Conservation (phyloP, 2,329 filamentous ascomycete genomes). For the Delphinella strobiligena region DNA sequence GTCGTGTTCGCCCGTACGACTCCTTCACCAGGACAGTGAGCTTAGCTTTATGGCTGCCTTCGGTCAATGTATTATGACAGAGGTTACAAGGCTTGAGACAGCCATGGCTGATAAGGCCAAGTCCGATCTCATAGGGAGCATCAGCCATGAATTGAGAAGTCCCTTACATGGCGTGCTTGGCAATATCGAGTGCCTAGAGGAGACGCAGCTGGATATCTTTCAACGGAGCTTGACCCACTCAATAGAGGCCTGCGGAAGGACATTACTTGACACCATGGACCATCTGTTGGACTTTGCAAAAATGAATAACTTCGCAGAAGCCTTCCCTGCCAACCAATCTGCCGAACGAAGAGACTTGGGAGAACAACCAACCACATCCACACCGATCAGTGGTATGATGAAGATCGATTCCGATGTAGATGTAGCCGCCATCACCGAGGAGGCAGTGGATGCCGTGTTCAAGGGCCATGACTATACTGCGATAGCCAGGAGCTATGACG, state of each 20-base stretch:
- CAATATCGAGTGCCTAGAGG: constrained; percentile 37
- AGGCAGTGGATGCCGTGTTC: constrained; percentile 40
- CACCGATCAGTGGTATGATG: too few relatives aligned
- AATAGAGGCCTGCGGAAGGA: constrained; percentile 38
- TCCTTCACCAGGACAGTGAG: constrained; percentile 28
- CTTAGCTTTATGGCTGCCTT: constrained; percentile 32
- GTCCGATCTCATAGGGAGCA: constrained; percentile 39
- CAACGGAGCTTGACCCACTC: constrained; percentile 34
- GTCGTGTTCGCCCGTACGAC: constrained; percentile 31
- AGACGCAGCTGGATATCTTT: constrained; percentile 28
- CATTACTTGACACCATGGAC: constrained; percentile 38
- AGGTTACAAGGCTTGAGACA: constrained; percentile 28
- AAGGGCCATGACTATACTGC: too few relatives aligned
- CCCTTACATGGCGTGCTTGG: constrained; percentile 37
- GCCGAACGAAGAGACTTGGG: constrained; percentile 4
- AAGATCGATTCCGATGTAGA: constrained; percentile 22
- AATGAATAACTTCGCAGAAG: constrained; percentile 26
- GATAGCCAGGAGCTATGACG: too few relatives aligned
- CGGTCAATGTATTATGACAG: constrained; percentile 29
- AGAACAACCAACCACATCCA: constrained; percentile 5
- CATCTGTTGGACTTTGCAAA: constrained; percentile 34
- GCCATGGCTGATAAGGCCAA: constrained; percentile 35
- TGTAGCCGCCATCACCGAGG: constrained; percentile 37
- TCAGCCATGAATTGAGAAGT: constrained; percentile 40
- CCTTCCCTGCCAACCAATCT: constrained; percentile 1